Conservation (phyloP, 768 basidiomycete genomes). For the Mycena kentingensis region DNA sequence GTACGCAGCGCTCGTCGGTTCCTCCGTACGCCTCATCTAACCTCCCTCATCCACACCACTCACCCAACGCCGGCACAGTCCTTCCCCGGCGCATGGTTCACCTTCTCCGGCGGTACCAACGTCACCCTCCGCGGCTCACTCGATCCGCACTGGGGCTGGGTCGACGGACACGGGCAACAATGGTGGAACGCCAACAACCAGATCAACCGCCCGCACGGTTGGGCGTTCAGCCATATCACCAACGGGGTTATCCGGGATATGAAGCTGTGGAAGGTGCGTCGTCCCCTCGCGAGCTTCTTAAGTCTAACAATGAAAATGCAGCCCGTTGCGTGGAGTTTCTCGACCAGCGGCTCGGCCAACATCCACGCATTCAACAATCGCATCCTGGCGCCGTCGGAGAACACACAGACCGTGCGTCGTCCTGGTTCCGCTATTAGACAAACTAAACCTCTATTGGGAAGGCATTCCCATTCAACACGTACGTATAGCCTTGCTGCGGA, state of each 20-base stretch:
- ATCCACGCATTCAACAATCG: slow-evolving; percentile 38
- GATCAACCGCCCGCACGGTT: slow-evolving; percentile 37
- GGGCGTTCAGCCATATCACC: slow-evolving; percentile 36
- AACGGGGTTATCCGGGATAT: slow-evolving; percentile 36
- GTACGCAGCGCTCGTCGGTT: too few species aligned
- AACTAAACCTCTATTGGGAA: too few species aligned
- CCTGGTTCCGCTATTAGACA: too few species aligned
- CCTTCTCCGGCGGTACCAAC: slow-evolving; percentile 37
- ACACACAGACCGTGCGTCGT: too few species aligned
- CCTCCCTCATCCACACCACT: too few species aligned
- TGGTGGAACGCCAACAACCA: slow-evolving; percentile 42
- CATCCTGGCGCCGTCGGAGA: slow-evolving; percentile 38
- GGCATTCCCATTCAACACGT: slow-evolving; percentile 30
- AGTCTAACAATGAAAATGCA: slow-evolving; percentile 6
- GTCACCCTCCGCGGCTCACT: slow-evolving; percentile 41
- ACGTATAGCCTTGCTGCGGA: not conserved
- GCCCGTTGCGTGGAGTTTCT: slow-evolving; percentile 42
- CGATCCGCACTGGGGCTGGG: slow-evolving; percentile 43
- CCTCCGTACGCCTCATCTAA: too few species aligned
- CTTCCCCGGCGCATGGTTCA: too few species aligned
- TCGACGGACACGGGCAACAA: slow-evolving; percentile 41
- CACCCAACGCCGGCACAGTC: too few species aligned
- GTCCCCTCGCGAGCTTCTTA: slow-evolving; percentile 7
- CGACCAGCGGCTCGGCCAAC: slow-evolving; percentile 33
- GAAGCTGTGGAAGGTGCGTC: slow-evolving; percentile 30